Base-by-base conservation (phyloP, 73 alveolate species). In the Tetrahymena borealis region DNA sequence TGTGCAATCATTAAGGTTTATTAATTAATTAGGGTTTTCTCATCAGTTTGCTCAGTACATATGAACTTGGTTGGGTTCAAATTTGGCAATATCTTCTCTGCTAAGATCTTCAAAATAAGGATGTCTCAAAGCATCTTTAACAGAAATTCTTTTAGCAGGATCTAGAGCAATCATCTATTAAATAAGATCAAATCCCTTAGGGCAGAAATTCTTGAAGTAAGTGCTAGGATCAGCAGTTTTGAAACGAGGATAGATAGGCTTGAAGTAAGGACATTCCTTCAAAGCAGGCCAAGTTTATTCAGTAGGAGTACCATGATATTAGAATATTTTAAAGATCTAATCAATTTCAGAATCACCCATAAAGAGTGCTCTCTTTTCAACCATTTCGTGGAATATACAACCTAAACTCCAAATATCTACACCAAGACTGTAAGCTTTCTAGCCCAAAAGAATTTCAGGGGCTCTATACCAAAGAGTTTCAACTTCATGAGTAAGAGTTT, bases 381-480 rank as follows among this genome's bases (percentile, higher is more conserved):
- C 98, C 98, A 98, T 95, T 94, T 98, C 99, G 78, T 99, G 98
- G 95, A 98, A 96, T 38, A 98, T 98, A 91, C 99, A 98, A 16
- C 99, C 99, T 2, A 98, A 96, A 78, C 99, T 97, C 99, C 99
- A 98, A 40, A 98, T 97, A 94, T 98, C 99, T 32, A 98, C 99
- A 20, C 99, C 98, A 24, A 98, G 95, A 91, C 97, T 94, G 94
- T 98, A 98, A 90, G 95, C 90, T 78, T 95, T 95, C 90, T 95
- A 96, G 33, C 98, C 96, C 77, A 98, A 91, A 42, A 98, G 96
- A 91, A 98, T 95, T 92, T 98, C 99, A 7, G 99, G 99, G 13
- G 99, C 99, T 79, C 99, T 91, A 92, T 98, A 98, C 99, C 99
- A 98, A 90, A 98, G 94, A n/a, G 99, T 98, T 33, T 96, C 99